phyloP scores from a whole-genome alignment of 352 stramenopile genomes.

The Globisporangium nagaii region DNA sequence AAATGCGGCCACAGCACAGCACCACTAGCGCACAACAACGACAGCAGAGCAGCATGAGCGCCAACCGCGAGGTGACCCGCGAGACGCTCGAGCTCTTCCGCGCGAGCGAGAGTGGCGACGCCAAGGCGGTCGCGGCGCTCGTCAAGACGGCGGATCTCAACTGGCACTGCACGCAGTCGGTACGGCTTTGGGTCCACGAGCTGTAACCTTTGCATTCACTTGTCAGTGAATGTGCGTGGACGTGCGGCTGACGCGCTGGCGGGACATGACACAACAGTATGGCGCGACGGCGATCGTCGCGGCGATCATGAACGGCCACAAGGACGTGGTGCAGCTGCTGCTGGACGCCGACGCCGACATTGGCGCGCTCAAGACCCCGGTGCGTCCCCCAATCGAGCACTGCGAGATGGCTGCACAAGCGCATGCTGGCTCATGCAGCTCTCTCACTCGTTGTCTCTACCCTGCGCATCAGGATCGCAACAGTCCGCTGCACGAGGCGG shows the following conservation, averaged over 20 bases:
- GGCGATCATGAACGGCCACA: constrained; percentile 59
- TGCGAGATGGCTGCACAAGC: too few species aligned
- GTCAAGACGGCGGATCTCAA: constrained; percentile 55
- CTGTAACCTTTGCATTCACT: background rate
- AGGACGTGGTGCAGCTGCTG: constrained; percentile 45
- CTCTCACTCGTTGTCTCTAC: too few species aligned
- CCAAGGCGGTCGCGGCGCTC: constrained; percentile 35
- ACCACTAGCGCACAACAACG: background rate
- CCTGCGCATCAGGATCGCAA: constrained; percentile 54
- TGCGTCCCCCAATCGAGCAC: constrained; percentile 11
- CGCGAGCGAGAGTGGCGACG: constrained; percentile 49
- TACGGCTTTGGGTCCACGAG: constrained; percentile 4
- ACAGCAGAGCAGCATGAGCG: constrained; percentile 37
- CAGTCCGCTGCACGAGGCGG: constrained; percentile 67
- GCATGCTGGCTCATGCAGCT: too few species aligned
- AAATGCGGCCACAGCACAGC: too few species aligned
- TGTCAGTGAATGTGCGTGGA: background rate
- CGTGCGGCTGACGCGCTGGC: too few species aligned
- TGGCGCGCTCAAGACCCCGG: constrained; percentile 60
- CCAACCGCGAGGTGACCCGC: constrained; percentile 49
- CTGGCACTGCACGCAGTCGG: constrained; percentile 65
- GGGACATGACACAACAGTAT: too few species aligned
- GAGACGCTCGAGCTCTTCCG: constrained; percentile 56
- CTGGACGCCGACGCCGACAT: constrained; percentile 57
- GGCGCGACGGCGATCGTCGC: constrained; percentile 64